phyloP scores from a whole-genome alignment of 495 filamentous ascomycete species.

The Stereocaulon alpinum region DNA sequence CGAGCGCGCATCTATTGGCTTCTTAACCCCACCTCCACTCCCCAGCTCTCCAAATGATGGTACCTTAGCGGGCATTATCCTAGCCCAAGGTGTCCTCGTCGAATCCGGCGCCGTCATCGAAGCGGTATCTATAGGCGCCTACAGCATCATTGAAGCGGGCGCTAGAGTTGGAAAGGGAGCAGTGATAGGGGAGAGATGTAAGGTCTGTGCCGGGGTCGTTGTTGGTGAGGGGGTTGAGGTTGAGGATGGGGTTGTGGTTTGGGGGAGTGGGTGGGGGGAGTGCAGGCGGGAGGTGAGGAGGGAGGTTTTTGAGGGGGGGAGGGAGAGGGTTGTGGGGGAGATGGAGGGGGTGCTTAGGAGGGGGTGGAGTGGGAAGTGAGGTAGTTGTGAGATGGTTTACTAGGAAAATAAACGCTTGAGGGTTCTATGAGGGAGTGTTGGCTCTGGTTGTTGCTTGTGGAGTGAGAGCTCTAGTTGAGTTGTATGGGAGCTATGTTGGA shows the following conservation, averaged over 20 bases:
- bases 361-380: constrained; percentile 16
- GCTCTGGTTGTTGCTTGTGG: too few relatives aligned
- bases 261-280: constrained; percentile 15
- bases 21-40: background rate
- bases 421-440: too few relatives aligned
- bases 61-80: constrained; percentile 36
- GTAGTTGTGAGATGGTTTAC: too few relatives aligned
- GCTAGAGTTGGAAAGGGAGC: constrained; percentile 50
- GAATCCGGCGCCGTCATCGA: constrained; percentile 35
- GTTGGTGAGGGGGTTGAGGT: constrained; percentile 11
- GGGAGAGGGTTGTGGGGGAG: constrained; percentile 3
- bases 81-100: constrained; percentile 52
- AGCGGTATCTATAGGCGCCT: constrained; percentile 50
- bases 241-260: constrained; percentile 15
- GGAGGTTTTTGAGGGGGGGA: constrained; percentile 1
- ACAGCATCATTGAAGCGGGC: constrained; percentile 50
- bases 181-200: constrained; percentile 52
- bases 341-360: constrained; percentile 12
- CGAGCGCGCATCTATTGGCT: constrained; percentile 48
- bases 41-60: background rate
- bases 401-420: too few relatives aligned
- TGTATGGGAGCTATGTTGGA: too few relatives aligned
- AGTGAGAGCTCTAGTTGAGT: too few relatives aligned
- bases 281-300: constrained; percentile 7
- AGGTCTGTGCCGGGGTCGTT: constrained; percentile 11